Evolutionary conservation across 164 flowering plant species (phyloP), one percentile per base, ranked within the genome.

Genomic region (Platanus orientalis): DNA sequence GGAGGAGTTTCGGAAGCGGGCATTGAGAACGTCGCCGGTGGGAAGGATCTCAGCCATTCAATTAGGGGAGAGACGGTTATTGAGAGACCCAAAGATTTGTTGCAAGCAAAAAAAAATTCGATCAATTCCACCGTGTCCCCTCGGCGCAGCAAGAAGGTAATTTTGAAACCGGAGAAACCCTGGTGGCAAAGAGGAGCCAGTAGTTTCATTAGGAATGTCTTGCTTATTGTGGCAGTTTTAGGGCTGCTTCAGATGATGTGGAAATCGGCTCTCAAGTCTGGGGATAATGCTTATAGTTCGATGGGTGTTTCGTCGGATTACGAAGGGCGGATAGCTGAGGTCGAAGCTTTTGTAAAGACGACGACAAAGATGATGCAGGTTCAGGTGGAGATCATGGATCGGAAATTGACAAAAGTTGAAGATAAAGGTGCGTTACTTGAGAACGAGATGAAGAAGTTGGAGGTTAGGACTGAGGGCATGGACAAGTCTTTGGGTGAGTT

Each of bases 341-440:
- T 89, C 17, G 96, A 91, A 75, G 30, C 54, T n/a, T 71, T 82
- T 12, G 36, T 83, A 69, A 85, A 83, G 79, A 82, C 68, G 28
- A 74, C 88, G 0, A 60, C 79, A 7, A 82, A 79, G 61, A 80
- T 83, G 85, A 75, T 86, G 68, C 92, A 88, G 76, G 83, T 83
- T 25, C 97, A 86, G 64, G 78, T 88, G 19, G 90, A 83, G 40
- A 80, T 76, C 5, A 54, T 75, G 11, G 84, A 78, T 57, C 61
- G 59, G 54, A 80, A 78, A 60, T 23, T 75, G n/a, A 65, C 57
- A 62, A 70, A 57, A 39, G 39, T 73, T 16, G 80, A 74, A 25
- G 67, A 62, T 60, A 66, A 52, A 51, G 66, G 24, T 1, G n/a
- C 11, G 10, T 12, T 30, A 25, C 12, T 71, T 44, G 78, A 71